phyloP scores from a whole-genome alignment of 495 filamentous ascomycete species.

The Glonium stellatum region DNA sequence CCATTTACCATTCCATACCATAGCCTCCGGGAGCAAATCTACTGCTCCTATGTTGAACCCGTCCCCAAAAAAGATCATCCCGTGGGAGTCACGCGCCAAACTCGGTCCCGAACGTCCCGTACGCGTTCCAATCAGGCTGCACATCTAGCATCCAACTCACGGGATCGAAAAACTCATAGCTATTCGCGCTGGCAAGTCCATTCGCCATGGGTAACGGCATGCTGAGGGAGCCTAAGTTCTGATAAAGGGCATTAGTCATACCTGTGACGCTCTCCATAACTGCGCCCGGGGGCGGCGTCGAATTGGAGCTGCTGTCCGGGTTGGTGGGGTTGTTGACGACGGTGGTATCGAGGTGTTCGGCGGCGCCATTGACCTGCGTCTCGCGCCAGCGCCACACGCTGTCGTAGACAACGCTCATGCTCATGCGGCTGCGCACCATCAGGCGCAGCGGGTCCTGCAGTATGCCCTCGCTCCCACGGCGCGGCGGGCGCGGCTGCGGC shows the following conservation, averaged over 20 bases:
- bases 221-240: constrained; percentile 39
- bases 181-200: constrained; percentile 51
- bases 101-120: background rate
- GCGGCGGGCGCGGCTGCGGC: constrained; percentile 1
- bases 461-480: constrained; percentile 25
- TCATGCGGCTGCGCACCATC: constrained; percentile 82
- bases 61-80: too few relatives aligned
- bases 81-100: background rate
- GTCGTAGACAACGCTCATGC: constrained; percentile 88
- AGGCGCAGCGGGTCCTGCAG: constrained; percentile 72
- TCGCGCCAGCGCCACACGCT: constrained; percentile 92
- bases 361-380: constrained; percentile 64
- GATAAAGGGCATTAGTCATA: constrained; percentile 20
- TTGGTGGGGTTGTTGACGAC: constrained; percentile 84
- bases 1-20: too few relatives aligned
- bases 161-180: constrained; percentile 81
- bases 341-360: constrained; percentile 62
- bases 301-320: constrained; percentile 60
- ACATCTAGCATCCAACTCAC: constrained; percentile 87
- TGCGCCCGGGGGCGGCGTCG: constrained; percentile 36
- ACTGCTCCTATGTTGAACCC: too few relatives aligned
- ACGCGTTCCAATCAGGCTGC: constrained; percentile 56
- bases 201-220: constrained; percentile 33
- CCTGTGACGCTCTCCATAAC: constrained; percentile 34
- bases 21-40: too few relatives aligned